Conservation (phyloP, 176 grass and related monocot genomes). For the Otatea glauca region DNA sequence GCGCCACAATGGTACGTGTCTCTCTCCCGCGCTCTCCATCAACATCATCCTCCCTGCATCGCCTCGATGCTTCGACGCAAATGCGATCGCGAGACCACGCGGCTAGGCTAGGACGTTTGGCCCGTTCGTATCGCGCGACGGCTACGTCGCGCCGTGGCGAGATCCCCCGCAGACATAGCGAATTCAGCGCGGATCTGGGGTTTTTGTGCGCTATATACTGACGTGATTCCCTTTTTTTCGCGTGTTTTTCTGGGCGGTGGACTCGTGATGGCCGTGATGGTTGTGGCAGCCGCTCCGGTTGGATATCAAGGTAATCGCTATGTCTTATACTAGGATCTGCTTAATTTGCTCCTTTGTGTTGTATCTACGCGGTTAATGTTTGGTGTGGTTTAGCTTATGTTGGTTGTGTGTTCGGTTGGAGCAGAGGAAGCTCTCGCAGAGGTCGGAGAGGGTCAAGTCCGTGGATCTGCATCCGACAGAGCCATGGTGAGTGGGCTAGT, state of each 20-base stretch:
- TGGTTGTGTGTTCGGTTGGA: conserved; percentile 45
- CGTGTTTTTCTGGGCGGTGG: neutral
- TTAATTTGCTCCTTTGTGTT: conserved; percentile 18
- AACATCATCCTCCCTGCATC: neutral
- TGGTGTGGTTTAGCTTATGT: conserved; percentile 31
- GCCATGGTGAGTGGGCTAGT: conserved; percentile 80
- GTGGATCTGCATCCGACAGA: conserved; percentile 98
- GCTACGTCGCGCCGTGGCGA: conserved; percentile 2
- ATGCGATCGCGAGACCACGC: conserved; percentile 36
- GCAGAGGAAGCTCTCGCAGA: conserved; percentile 98
- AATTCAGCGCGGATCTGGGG: conserved; percentile 53
- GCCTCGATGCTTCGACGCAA: neutral
- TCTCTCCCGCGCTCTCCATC: neutral
- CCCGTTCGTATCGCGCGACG: neutral
- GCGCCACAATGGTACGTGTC: conserved; percentile 53
- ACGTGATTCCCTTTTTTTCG: conserved; percentile 37
- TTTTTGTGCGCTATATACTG: conserved; percentile 25
- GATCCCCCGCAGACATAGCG: conserved; percentile 45
- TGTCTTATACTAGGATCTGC: conserved; percentile 44
- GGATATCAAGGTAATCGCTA: conserved; percentile 87
- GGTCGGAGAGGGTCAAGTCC: conserved; percentile 97
- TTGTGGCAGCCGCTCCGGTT: conserved; percentile 89
- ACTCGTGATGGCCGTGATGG: conserved; percentile 28
- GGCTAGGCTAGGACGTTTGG: neutral
- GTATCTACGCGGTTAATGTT: neutral